phyloP scores from a whole-genome alignment of 2,329 filamentous ascomycete species.

The Pseudogymnoascus sp. region DNA sequence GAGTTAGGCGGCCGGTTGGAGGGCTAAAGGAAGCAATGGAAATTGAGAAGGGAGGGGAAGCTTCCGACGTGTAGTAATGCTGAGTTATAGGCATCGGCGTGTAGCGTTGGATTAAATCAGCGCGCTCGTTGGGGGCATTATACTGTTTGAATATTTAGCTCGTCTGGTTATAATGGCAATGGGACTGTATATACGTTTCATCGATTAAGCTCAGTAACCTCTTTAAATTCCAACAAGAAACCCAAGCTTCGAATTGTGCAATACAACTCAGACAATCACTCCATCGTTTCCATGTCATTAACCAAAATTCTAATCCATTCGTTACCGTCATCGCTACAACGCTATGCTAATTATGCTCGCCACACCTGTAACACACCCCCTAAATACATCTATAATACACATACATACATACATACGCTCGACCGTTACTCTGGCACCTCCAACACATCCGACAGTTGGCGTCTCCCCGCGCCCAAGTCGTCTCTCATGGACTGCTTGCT shows the following conservation, averaged over 20 bases:
- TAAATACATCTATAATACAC: constrained; percentile 4
- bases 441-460: constrained; percentile 5
- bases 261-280: neutral
- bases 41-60: neutral
- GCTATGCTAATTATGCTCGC: constrained; percentile 4
- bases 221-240: neutral
- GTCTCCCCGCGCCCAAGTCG: constrained; percentile 1
- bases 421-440: neutral
- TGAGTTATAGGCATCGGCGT: neutral
- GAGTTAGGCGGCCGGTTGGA: constrained; percentile 16
- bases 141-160: neutral
- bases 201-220: neutral
- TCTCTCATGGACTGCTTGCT: constrained; percentile 4
- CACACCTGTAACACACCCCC: neutral
- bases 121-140: neutral
- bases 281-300: neutral
- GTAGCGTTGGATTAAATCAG: neutral
- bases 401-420: neutral
- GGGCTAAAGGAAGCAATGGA: constrained; percentile 6
- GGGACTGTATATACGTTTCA: neutral
- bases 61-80: neutral
- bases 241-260: neutral
- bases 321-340: constrained; percentile 2
- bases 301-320: constrained; percentile 6
- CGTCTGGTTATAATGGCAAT: neutral